phyloP scores from a whole-genome alignment of 148 eudicot genomes.

The Rhododendron williamsianum region DNA sequence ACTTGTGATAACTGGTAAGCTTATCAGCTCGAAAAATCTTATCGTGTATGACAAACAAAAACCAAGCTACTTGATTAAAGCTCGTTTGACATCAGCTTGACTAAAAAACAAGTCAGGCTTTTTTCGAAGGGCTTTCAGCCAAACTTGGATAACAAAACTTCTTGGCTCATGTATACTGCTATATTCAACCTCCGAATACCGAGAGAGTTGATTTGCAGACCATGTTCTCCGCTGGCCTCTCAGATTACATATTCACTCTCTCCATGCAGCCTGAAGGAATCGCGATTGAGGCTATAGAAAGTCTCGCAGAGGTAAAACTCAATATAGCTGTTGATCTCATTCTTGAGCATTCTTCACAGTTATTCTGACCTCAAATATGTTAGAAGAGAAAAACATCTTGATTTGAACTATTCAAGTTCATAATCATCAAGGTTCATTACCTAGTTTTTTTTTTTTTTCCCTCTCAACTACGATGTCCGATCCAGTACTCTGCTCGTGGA shows the following conservation, averaged over 20 bases:
- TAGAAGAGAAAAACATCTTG: background rate
- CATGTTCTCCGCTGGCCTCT: background rate
- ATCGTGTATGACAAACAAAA: background rate
- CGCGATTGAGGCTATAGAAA: conserved; percentile 68
- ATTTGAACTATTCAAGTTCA: background rate
- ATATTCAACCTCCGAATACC: conserved; percentile 1
- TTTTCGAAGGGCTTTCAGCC: background rate
- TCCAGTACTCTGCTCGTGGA: too few species aligned
- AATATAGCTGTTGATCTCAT: background rate
- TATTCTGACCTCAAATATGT: background rate
- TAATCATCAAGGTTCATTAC: background rate
- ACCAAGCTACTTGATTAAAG: background rate
- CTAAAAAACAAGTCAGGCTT: background rate
- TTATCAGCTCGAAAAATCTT: background rate
- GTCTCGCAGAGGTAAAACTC: background rate
- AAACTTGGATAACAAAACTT: background rate
- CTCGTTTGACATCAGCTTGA: background rate
- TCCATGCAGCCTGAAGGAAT: conserved; percentile 72
- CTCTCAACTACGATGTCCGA: too few species aligned
- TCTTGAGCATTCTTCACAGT: background rate
- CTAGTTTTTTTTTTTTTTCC: background rate
- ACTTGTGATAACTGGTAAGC: background rate
- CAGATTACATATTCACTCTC: background rate
- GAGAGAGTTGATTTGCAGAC: background rate
- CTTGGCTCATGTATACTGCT: background rate